Conservation (phyloP, 2,329 filamentous ascomycete genomes). For the Colletotrichum graminicola region DNA sequence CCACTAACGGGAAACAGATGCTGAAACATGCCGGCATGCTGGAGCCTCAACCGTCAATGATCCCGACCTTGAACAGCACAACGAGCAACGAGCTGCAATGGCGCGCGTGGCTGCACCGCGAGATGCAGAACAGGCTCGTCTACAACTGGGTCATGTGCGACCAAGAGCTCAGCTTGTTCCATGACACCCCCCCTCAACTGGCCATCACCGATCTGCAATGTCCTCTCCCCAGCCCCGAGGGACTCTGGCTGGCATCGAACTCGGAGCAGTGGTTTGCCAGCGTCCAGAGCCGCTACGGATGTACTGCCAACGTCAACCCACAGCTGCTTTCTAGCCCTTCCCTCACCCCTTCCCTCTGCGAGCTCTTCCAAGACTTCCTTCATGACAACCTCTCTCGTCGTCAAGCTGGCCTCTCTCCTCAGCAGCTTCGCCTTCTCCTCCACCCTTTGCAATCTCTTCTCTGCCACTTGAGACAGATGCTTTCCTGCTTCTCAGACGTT, state of each 20-base stretch:
- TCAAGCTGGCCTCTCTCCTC: constrained; percentile 58
- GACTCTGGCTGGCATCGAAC: constrained; percentile 72
- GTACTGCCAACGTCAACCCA: constrained; percentile 61
- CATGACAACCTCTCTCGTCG: constrained; percentile 70
- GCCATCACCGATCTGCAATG: constrained; percentile 74
- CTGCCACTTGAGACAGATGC: constrained; percentile 73
- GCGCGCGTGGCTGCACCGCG: constrained; percentile 74
- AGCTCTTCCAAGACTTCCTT: constrained; percentile 76
- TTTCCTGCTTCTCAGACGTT: constrained; percentile 73
- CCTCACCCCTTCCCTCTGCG: constrained; percentile 69
- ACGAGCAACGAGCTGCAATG: constrained; percentile 65
- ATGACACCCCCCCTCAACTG: constrained; percentile 72
- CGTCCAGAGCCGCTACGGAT: constrained; percentile 70
- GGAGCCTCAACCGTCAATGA: constrained; percentile 62
- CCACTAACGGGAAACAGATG: constrained; percentile 61
- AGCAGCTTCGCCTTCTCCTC: constrained; percentile 75
- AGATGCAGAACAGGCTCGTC: constrained; percentile 75
- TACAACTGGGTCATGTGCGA: constrained; percentile 83
- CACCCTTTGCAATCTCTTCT: constrained; percentile 76
- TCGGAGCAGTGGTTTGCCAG: constrained; percentile 70
- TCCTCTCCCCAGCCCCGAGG: constrained; percentile 72
- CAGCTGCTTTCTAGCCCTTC: constrained; percentile 64
- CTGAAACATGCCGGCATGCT: constrained; percentile 77
- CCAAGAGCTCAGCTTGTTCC: constrained; percentile 76
- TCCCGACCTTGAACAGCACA: constrained; percentile 58